Percentiles rank a stretch among this genome's conserved stretches.
These are phyloP conservation scores for Prunus davidiana DNA, from an alignment of 306 rosid species.

Conservation along the genomic window DNA sequence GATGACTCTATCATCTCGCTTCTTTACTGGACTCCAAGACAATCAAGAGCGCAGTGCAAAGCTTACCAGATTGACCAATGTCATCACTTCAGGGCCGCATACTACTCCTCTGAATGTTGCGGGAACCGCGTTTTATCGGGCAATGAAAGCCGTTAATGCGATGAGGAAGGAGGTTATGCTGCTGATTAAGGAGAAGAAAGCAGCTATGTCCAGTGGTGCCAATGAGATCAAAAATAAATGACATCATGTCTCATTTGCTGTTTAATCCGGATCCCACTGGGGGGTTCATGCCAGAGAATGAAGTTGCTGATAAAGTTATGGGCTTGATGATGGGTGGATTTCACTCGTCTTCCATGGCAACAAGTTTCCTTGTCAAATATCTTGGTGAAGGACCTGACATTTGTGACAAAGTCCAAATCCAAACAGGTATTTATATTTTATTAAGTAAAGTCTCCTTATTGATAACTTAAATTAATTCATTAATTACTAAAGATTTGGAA, in stretches of 20 bases:
- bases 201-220: neutral
- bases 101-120: neutral
- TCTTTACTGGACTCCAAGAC: slow-evolving; percentile 9
- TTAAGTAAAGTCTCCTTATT: too few species aligned
- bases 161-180: neutral
- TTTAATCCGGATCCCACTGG: neutral
- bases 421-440: slow-evolving; percentile 20
- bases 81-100: neutral
- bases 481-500: too few species aligned
- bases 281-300: neutral
- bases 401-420: slow-evolving; percentile 39
- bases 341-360: slow-evolving; percentile 10
- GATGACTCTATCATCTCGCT: neutral
- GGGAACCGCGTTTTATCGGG: neutral
- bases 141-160: slow-evolving; percentile 1
- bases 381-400: slow-evolving; percentile 45
- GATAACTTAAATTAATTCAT: too few species aligned
- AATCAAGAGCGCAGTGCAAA: neutral
- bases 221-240: neutral
- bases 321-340: neutral
- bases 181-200: slow-evolving; percentile 11
- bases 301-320: slow-evolving; percentile 13
- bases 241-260: slow-evolving; percentile 5
- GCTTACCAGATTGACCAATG: neutral
- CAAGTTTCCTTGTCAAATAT: slow-evolving; percentile 29